A percentile compares a stretch with the other conserved stretches of the same genome.
Conservation (phyloP, 176 grass and related monocot genomes). For the Triticum timopheevii region DNA sequence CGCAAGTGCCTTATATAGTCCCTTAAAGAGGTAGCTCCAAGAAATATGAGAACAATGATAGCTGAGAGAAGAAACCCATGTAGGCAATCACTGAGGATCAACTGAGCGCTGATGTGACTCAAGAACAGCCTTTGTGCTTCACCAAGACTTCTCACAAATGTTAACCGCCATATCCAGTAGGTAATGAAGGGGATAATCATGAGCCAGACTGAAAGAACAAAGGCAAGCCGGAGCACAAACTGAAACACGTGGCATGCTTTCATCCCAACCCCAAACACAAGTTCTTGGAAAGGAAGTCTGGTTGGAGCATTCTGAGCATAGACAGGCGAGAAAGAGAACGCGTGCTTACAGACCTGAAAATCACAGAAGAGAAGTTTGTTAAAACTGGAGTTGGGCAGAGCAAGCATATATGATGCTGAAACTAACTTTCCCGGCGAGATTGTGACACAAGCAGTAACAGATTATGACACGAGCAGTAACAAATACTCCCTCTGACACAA, state of each 20-base stretch:
- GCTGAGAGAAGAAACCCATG: conserved; percentile 97
- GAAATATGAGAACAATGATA: conserved; percentile 98
- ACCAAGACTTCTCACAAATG: conserved; percentile 87
- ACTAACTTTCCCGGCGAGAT: no score
- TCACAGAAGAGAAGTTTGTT: not conserved
- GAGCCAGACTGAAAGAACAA: conserved; percentile 98
- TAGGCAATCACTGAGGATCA: conserved; percentile 96
- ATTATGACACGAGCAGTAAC: no score
- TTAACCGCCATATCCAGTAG: conserved; percentile 95
- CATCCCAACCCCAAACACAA: conserved; percentile 91
- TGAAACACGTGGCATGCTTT: conserved; percentile 92
- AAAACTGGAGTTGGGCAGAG: not conserved
- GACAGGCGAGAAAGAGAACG: conserved; percentile 93
- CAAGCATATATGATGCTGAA: not conserved
- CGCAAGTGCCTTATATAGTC: conserved; percentile 97
- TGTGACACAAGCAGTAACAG: no score
- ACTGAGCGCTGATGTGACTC: conserved; percentile 78
- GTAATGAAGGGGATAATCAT: conserved; percentile 99
- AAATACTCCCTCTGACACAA: no score
- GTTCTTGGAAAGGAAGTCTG: conserved; percentile 96
- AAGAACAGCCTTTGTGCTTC: conserved; percentile 95
- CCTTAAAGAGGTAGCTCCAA: conserved; percentile 91
- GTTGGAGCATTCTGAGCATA: conserved; percentile 82
- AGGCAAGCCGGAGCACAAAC: conserved; percentile 89
- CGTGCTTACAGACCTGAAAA: conserved; percentile 96